Evolutionary conservation across 1,284 basidiomycete species (phyloP).

Genomic region (Irpex rosettiformis): DNA sequence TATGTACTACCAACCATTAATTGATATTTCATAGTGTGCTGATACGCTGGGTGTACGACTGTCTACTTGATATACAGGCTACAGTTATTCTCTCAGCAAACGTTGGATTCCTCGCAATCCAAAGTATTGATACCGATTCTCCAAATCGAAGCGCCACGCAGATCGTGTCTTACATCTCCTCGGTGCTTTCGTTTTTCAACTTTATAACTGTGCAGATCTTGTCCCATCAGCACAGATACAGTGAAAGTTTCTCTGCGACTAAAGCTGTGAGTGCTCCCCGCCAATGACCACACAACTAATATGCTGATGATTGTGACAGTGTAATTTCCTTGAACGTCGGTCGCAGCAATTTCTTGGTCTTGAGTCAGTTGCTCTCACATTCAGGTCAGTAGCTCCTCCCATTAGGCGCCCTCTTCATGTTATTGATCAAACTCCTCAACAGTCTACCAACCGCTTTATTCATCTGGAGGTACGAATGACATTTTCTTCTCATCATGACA

Average conservation of each 20-base stretch:
- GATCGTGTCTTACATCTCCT: slow-evolving; percentile 26
- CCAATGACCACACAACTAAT: neutral
- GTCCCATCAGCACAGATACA: slow-evolving; percentile 18
- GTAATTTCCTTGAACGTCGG: slow-evolving; percentile 15
- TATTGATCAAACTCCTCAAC: too few species aligned
- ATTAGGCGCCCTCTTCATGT: too few species aligned
- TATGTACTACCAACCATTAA: slow-evolving; percentile 14
- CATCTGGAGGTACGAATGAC: slow-evolving; percentile 25
- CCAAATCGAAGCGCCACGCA: slow-evolving; percentile 20
- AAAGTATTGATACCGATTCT: slow-evolving; percentile 25
- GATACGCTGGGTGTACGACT: too few species aligned
- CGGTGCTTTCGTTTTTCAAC: slow-evolving; percentile 23
- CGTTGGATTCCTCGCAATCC: slow-evolving; percentile 37
- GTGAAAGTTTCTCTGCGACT: neutral
- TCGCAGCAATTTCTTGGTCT: slow-evolving; percentile 11
- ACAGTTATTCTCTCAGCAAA: slow-evolving; percentile 35
- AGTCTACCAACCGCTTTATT: slow-evolving; percentile 26
- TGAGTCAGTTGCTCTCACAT: slow-evolving; percentile 22
- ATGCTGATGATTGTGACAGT: slow-evolving; percentile 8
- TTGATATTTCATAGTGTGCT: too few species aligned
- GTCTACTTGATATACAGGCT: neutral
- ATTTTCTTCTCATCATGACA: too few species aligned
- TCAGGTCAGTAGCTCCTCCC: slow-evolving; percentile 16
- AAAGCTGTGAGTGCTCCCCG: neutral
- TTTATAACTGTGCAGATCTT: slow-evolving; percentile 24